These are phyloP conservation scores for Calocera viscosa DNA, from an alignment of 768 basidiomycete species.

Conservation along the genomic window DNA sequence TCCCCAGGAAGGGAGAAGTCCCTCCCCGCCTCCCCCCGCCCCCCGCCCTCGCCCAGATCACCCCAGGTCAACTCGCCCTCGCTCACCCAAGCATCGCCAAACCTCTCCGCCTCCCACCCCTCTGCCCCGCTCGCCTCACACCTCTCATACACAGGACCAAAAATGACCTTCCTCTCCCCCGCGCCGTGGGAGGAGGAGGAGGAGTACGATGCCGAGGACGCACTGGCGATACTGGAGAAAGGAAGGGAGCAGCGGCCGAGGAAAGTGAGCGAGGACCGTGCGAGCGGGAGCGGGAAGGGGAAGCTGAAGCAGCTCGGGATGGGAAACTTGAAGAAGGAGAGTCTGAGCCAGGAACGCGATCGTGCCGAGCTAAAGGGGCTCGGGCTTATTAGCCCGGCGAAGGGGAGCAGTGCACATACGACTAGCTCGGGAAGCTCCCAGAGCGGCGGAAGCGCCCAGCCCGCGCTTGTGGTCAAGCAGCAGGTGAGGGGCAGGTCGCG, in stretches of 20 bases:
- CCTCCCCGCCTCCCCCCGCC: too few species aligned
- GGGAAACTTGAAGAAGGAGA: background rate
- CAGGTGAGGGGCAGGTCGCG: background rate
- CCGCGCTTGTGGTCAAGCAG: background rate
- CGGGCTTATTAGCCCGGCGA: background rate
- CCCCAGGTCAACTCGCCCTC: background rate
- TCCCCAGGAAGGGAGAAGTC: too few species aligned
- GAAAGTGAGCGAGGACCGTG: background rate
- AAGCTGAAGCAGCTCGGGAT: background rate
- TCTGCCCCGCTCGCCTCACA: background rate
- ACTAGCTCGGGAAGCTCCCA: background rate
- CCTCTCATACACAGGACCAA: background rate
- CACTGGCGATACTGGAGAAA: background rate
- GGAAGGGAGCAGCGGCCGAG: background rate
- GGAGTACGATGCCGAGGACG: background rate
- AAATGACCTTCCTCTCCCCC: background rate
- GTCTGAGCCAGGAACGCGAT: background rate
- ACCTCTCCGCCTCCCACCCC: background rate
- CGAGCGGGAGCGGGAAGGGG: background rate
- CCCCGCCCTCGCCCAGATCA: too few species aligned
- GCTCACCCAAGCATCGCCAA: background rate
- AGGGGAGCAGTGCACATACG: background rate
- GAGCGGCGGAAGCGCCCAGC: background rate
- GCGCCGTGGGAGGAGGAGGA: background rate
- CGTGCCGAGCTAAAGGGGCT: background rate